Evolutionary conservation across 345 rosid genomes (phyloP).

Genomic region (Streptanthus diversifolius): DNA sequence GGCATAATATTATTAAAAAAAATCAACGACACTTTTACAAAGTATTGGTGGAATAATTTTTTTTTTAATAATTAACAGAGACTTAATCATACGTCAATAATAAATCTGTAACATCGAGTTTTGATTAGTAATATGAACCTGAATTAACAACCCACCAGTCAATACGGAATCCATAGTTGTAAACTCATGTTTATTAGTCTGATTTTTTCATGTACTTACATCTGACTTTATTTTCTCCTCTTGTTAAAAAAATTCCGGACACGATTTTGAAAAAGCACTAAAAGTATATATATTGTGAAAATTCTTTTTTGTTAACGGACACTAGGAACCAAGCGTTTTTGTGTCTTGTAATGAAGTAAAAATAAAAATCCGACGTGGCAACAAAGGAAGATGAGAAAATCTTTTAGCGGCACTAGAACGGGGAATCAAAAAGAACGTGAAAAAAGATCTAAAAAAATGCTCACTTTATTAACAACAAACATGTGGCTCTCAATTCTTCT

Average conservation of each 20-base stretch:
- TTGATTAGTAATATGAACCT: slow-evolving; percentile 2
- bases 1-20: background rate
- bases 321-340: slow-evolving; percentile 20
- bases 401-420: slow-evolving; percentile 21
- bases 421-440: slow-evolving; percentile 39
- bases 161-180: background rate
- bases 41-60: background rate
- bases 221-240: background rate
- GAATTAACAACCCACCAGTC: background rate
- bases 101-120: background rate
- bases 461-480: slow-evolving; percentile 12
- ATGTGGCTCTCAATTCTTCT: slow-evolving; percentile 24
- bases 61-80: background rate
- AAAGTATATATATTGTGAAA: background rate
- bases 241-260: too few relatives aligned
- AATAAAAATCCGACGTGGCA: slow-evolving; percentile 21
- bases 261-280: background rate
- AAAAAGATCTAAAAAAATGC: slow-evolving; percentile 22
- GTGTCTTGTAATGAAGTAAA: background rate
- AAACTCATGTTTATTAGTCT: background rate
- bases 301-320: background rate
- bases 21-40: background rate
- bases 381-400: slow-evolving; percentile 16
- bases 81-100: background rate
- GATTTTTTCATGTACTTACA: slow-evolving; percentile 15